Base-by-base conservation (phyloP, 1,139 yeast genomes). In the Magnusiomyces tetraspermus region DNA sequence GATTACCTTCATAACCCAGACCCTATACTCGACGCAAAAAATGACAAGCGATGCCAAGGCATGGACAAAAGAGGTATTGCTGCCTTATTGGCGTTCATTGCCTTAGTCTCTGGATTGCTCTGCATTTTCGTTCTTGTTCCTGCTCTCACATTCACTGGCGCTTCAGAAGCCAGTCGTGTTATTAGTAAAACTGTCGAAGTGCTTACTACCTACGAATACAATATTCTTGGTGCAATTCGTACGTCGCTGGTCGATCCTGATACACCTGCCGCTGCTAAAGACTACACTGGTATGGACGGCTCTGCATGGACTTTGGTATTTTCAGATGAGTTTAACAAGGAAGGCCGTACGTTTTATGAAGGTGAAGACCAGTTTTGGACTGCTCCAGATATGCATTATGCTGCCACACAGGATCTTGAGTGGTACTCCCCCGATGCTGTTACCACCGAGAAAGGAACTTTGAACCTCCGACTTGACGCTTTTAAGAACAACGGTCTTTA, bases 1-100 rank as follows among this genome's bases (percentile, higher is more conserved):
- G 97, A 89, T 66, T 88, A 86, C 63, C 67, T 89, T 58, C 97
- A 89, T 68, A 89, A 89, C 67, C 97, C 96, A 0, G 96, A 89
- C 66, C 96, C 96, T 10, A 83, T 88, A 42, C 82, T 78, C 48
- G 97, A 89, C 67, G 95, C 94, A 21, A 77, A 81, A 57, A 79
- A 82, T 61, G 94, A 86, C 59, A 83, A 69, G 77, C 73, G 67
- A 62, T 47, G 73, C 76, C 58, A 79, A 77, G 59, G 87, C 81
- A 22, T 71, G 77, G 63, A 72, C 58, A 55, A 59, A 37, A 64
- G 74, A 17, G 74, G 75, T 2, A 58, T 61, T 58, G 61, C 63
- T n/a, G 61, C 68, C 24, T 51, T 71, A 10, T 48, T 77, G 19
- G 92, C 94, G 22, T 65, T 87, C 40, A 45, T 82, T 2, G 60